Base-by-base conservation (phyloP, 495 filamentous ascomycete genomes). In the Lentithecium fluviatile region DNA sequence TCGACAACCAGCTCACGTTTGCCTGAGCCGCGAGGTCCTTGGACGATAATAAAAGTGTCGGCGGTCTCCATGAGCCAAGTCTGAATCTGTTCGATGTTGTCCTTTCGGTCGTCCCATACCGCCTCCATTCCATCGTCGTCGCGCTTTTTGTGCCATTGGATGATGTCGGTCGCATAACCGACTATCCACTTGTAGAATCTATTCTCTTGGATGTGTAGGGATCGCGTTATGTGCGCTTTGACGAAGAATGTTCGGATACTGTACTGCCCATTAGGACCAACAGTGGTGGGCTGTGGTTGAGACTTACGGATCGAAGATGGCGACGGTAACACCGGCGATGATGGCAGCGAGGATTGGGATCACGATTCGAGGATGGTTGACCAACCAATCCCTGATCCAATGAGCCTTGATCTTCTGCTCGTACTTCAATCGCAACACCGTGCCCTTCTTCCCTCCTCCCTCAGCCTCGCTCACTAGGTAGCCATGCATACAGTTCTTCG, bases 21-120 rank as follows among this genome's bases (percentile, higher is more conserved):
- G 1, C 94, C 95, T 0, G 90, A 95, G 6, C 94, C 95, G 20
- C 90, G 83, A 7, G 94, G 93, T 0, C 94, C 94, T 69, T 96
- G 89, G 11, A 98, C 82, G 24, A 98, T 87, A 61, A 97, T 94
- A 71, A 98, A 97, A 0, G 92, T 97, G 45, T 92, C 89, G 0
- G 83, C 83, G 1, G 88, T 89, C 67, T 97, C 94, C 53, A 87
- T 83, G 4, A 98, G 75, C 89, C 90, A 95, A n/a, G 83, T 84
- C 55, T 85, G 85, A 10, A 98, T 80, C 64, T 89, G 84, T 21
- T 88, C 80, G 60, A 97, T 93, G 46, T 89, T 78, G 29, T 81
- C 82, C 63, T 89, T 89, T 13, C 90, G 85, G 71, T 97, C 91
- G 56, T 90, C 89, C 86, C 91, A 96, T 32, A 98, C 83, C 1